Percentiles rank a stretch among this genome's conserved stretches.
phyloP scores from a whole-genome alignment of 345 rosid species.

The Citropsis articulata region DNA sequence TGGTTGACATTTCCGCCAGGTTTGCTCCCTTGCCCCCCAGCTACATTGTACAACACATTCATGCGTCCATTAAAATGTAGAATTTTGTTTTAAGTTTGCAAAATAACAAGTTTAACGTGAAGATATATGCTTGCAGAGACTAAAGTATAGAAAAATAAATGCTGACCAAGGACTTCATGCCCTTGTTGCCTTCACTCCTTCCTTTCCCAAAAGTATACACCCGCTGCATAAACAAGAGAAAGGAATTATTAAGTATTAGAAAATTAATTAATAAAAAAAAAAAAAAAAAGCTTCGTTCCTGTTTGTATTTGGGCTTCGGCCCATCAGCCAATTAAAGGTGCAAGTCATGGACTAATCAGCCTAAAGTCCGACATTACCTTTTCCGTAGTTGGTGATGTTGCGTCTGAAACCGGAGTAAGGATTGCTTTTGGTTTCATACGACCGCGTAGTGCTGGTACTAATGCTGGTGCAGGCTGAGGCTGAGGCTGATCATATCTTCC shows the following conservation, averaged over 20 bases:
- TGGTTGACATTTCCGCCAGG: constrained; percentile 95
- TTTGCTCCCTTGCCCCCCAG: constrained; percentile 98
- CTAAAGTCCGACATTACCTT: constrained; percentile 33
- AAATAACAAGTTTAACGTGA: not conserved
- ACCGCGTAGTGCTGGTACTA: not conserved
- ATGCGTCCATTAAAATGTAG: not conserved
- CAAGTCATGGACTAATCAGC: not conserved
- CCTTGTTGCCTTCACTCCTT: constrained; percentile 89
- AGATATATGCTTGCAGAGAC: no score
- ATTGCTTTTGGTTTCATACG: constrained; percentile 29
- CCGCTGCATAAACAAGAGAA: constrained; percentile 39
- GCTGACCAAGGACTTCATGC: constrained; percentile 93
- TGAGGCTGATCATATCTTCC: not conserved
- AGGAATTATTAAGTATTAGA: no score
- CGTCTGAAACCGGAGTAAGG: constrained; percentile 47
- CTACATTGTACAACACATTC: constrained; percentile 29
- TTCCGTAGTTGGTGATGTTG: constrained; percentile 35
- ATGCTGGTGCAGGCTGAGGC: no score
- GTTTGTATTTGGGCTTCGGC: not conserved
- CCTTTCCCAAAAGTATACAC: constrained; percentile 90
- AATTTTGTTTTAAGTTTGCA: not conserved
- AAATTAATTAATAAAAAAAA: not conserved
- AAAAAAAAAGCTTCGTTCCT: not conserved
- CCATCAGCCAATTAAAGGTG: not conserved
- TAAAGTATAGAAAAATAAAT: not conserved